These are phyloP conservation scores for Zelonia costaricensis DNA, from an alignment of 208 protist genomes.

Conservation along the genomic window DNA sequence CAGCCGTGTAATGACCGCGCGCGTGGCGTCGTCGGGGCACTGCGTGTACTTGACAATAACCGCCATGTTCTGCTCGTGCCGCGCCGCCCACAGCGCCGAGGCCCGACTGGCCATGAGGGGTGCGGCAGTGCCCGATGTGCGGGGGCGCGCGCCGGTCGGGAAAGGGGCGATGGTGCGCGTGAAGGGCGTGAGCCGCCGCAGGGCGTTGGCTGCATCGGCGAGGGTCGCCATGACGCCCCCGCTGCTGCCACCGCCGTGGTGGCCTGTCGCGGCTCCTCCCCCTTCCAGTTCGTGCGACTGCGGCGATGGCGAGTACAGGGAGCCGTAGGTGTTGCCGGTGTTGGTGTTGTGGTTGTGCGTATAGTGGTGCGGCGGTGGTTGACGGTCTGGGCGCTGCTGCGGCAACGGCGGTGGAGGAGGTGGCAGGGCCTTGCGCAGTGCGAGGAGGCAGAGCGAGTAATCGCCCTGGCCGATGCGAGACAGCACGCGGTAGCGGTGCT, in stretches of 20 bases:
- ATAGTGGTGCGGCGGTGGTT: not conserved
- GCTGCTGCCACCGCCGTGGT: too few species aligned
- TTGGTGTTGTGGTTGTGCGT: too few species aligned
- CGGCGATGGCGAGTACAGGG: too few species aligned
- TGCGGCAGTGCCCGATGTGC: not conserved
- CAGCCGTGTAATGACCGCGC: slow-evolving; percentile 46
- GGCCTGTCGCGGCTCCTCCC: too few species aligned
- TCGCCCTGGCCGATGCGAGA: slow-evolving; percentile 43
- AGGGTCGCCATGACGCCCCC: too few species aligned
- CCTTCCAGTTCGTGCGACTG: too few species aligned
- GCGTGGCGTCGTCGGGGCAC: slow-evolving; percentile 54
- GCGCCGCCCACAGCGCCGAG: slow-evolving; percentile 28
- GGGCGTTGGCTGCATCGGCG: too few species aligned
- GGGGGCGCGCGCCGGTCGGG: not conserved
- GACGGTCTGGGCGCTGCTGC: not conserved
- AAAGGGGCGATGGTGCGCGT: not conserved
- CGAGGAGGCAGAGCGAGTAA: slow-evolving; percentile 50
- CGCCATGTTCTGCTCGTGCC: slow-evolving; percentile 20
- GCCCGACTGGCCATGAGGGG: slow-evolving; percentile 7
- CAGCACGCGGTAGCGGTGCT: slow-evolving; percentile 45
- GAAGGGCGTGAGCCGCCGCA: too few species aligned
- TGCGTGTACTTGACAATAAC: slow-evolving; percentile 53
- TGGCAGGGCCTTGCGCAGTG: slow-evolving; percentile 19
- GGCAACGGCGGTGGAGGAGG: not conserved
- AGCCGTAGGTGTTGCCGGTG: too few species aligned